Conservation (phyloP, 2,329 filamentous ascomycete species). For the Ophiostoma pallidulum region DNA sequence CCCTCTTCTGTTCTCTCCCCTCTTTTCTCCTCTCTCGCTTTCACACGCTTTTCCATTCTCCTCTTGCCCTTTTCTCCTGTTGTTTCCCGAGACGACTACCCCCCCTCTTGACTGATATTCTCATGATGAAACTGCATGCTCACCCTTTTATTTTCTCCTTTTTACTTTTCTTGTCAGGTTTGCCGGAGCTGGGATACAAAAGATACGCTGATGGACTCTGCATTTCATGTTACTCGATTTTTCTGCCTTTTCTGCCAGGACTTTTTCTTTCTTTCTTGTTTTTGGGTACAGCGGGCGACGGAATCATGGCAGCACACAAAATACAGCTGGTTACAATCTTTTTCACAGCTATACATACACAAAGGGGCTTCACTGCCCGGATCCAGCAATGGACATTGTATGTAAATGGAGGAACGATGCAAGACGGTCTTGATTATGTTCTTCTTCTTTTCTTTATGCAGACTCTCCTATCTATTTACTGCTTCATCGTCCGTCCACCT, state of each 20-base stretch:
- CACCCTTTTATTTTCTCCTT: neutral
- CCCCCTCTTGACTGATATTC: no score
- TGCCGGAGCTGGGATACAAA: constrained; percentile 4
- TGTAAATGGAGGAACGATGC: neutral
- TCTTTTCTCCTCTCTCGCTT: neutral
- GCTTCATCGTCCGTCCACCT: no score
- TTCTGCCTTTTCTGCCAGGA: neutral
- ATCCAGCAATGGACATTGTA: constrained; percentile 8
- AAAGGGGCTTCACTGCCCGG: constrained; percentile 1
- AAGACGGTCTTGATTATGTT: neutral
- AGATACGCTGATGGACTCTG: neutral
- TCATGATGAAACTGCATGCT: no score
- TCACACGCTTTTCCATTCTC: neutral
- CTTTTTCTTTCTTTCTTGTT: neutral
- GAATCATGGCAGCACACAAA: neutral
- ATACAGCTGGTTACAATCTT: no score
- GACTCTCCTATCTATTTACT: no score
- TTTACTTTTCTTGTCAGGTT: neutral
- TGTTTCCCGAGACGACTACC: no score
- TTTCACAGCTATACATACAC: neutral
- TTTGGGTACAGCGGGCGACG: neutral
- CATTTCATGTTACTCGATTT: neutral
- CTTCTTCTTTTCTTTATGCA: neutral
- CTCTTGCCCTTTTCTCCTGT: neutral
- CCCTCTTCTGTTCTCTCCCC: neutral